Evolutionary conservation across 2,329 filamentous ascomycete genomes (phyloP), one percentile per base, ranked within the genome.

Genomic region (Podosphaera xanthii): DNA sequence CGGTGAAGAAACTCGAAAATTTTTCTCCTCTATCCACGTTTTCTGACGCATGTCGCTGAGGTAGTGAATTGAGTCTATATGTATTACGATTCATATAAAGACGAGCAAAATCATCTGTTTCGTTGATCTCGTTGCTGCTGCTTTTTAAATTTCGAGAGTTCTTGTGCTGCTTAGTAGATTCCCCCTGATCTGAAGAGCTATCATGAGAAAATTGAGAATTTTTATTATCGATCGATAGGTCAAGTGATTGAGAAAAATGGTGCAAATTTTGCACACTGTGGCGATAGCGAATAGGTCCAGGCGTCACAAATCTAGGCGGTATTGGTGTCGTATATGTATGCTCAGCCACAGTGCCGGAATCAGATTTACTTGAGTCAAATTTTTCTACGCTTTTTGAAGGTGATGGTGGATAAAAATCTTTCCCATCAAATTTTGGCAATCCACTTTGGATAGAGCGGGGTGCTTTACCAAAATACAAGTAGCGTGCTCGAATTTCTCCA

Each of bases 391-490:
- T 54, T 35, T 54, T 54, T 34, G 34, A 33, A 0, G 78, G 77
- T 0, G 79, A 81, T 2, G 77, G 70, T 36, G 76, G 77, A 62
- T 82, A 83, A 63, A 83, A 83, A 66, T 82, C 75, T 66, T 80
- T 81, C 33, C 81, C 80, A 63, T 83, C 80, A 64, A 80, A 84
- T 67, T 80, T 82, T 40, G 80, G 80, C 48, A 82, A 70, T 1
- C 78, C 63, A 40, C 71, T 73, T 56, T 76, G 72, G 10, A 73
- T 72, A 62, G 75, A 73, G 36, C 70, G 72, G 49, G 79, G 74
- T 14, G 76, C 75, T 50, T 77, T 76, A 8, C 77, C 79, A 78
- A 79, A 83, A 66, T 81, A 83, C 62, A 81, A 69, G 62, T 77
- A 74, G 52, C 80, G 76, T 62, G 81, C 78, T 59, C 76, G 75